Percentiles rank a stretch among this genome's conserved stretches.
Conservation (phyloP, 345 rosid genomes). For the Anacardium occidentale region DNA sequence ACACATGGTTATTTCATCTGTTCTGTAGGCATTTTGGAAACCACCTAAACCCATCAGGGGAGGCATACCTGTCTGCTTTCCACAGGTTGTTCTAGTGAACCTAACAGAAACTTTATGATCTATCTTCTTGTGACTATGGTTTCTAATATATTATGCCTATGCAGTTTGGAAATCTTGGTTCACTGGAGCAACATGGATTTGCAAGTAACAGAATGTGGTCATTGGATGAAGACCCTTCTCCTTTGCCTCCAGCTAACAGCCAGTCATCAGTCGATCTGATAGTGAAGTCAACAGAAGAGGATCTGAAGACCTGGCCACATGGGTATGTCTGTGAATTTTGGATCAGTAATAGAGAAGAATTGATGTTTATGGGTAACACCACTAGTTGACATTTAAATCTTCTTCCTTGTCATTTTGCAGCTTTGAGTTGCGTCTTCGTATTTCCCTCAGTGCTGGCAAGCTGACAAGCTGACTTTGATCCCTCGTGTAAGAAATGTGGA, state of each 20-base stretch:
- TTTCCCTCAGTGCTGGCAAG: slow-evolving; percentile 72
- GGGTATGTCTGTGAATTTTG: slow-evolving; percentile 44
- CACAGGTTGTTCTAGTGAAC: slow-evolving; percentile 63
- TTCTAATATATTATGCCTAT: slow-evolving; percentile 23
- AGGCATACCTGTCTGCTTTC: slow-evolving; percentile 88
- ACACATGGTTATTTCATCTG: slow-evolving; percentile 1
- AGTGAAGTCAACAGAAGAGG: slow-evolving; percentile 75
- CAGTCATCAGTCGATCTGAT: slow-evolving; percentile 80
- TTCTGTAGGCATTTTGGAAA: slow-evolving; percentile 61
- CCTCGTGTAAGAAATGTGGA: slow-evolving; percentile 94
- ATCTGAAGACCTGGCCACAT: slow-evolving; percentile 77
- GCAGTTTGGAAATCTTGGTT: slow-evolving; percentile 81
- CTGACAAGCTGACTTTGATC: slow-evolving; percentile 80
- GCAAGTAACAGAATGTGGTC: slow-evolving; percentile 83
- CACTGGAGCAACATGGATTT: slow-evolving; percentile 85
- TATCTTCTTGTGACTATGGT: slow-evolving; percentile 2
- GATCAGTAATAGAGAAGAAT: slow-evolving; percentile 8
- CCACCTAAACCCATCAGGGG: slow-evolving; percentile 77
- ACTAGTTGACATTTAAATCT: slow-evolving; percentile 9
- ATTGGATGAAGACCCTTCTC: slow-evolving; percentile 74
- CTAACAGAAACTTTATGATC: background rate
- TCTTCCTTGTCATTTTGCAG: slow-evolving; percentile 41
- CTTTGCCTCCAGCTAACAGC: slow-evolving; percentile 63
- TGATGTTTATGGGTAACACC: background rate
- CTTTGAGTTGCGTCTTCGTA: slow-evolving; percentile 85